Conservation (phyloP, 768 basidiomycete genomes). For the Trichaptum fuscoviolaceum region DNA sequence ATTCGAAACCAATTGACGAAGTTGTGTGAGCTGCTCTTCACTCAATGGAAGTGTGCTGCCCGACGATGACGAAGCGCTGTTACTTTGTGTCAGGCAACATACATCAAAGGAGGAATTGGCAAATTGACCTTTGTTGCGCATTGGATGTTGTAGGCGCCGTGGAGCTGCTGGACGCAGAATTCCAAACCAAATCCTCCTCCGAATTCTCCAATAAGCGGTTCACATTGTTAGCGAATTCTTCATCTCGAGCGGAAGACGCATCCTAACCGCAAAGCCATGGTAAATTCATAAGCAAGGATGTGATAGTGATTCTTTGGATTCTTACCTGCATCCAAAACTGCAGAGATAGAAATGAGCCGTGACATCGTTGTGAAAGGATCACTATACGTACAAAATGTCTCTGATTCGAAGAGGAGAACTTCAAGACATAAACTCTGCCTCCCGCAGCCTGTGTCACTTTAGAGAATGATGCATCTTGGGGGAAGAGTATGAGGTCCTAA, state of each 20-base stretch:
- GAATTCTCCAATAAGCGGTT: slow-evolving; percentile 68
- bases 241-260: slow-evolving; percentile 58
- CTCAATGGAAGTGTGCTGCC: slow-evolving; percentile 23
- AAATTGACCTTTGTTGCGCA: not conserved
- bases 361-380: slow-evolving; percentile 3
- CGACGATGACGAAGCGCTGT: not conserved
- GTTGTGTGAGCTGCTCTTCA: slow-evolving; percentile 62
- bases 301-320: not conserved
- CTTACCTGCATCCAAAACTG: slow-evolving; percentile 88
- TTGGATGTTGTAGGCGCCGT: slow-evolving; percentile 15
- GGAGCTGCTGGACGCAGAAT: slow-evolving; percentile 33
- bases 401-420: slow-evolving; percentile 87
- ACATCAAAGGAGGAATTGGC: not conserved
- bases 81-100: not conserved
- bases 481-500: slow-evolving; percentile 85
- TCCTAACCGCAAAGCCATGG: slow-evolving; percentile 39
- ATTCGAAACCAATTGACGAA: slow-evolving; percentile 48
- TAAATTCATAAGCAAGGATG: too few relatives aligned
- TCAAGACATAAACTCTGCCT: slow-evolving; percentile 81
- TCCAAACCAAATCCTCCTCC: slow-evolving; percentile 57
- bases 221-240: slow-evolving; percentile 67
- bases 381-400: slow-evolving; percentile 71
- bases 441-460: slow-evolving; percentile 61
- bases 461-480: slow-evolving; percentile 76
- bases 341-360: slow-evolving; percentile 11